phyloP scores from a whole-genome alignment of 441 rosid genomes.

The Bruguiera hainesii region DNA sequence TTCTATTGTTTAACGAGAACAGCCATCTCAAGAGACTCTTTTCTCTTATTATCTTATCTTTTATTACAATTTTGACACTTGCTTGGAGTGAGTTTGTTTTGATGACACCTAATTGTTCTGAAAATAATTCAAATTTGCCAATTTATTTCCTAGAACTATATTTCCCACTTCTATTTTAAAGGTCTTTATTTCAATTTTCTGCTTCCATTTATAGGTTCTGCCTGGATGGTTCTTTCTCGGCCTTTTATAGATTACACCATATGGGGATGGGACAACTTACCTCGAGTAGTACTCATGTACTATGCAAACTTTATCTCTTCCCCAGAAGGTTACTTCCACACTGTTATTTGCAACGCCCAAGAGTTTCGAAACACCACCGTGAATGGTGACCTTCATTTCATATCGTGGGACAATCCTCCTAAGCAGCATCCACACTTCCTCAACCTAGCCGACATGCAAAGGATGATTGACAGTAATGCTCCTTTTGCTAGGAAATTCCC shows the following conservation, averaged over 20 bases:
- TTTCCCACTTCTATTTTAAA: not conserved
- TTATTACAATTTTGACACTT: not conserved
- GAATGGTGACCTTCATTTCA: constrained; percentile 85
- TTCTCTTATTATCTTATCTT: not conserved
- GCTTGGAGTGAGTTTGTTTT: not conserved
- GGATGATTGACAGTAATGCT: constrained; percentile 72
- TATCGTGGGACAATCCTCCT: constrained; percentile 98
- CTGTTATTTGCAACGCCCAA: constrained; percentile 75
- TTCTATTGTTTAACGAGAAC: not conserved
- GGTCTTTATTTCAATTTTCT: not conserved
- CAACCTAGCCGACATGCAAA: constrained; percentile 48
- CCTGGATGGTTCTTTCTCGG: constrained; percentile 93
- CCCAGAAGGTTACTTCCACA: constrained; percentile 97
- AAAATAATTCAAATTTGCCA: not conserved
- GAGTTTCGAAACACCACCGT: constrained; percentile 87
- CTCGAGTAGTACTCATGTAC: constrained; percentile 78
- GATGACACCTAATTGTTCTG: not conserved
- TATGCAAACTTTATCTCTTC: constrained; percentile 91
- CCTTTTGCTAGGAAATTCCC: constrained; percentile 87
- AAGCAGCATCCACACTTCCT: constrained; percentile 95
- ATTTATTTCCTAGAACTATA: not conserved
- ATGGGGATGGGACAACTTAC: constrained; percentile 99
- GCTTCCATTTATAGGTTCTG: constrained; percentile 57
- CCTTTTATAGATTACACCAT: constrained; percentile 86
- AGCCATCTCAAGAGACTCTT: not conserved